A percentile compares a stretch with the other conserved stretches of the same genome.
Conservation (phyloP, 768 basidiomycete genomes). For the Mycena vulgaris region DNA sequence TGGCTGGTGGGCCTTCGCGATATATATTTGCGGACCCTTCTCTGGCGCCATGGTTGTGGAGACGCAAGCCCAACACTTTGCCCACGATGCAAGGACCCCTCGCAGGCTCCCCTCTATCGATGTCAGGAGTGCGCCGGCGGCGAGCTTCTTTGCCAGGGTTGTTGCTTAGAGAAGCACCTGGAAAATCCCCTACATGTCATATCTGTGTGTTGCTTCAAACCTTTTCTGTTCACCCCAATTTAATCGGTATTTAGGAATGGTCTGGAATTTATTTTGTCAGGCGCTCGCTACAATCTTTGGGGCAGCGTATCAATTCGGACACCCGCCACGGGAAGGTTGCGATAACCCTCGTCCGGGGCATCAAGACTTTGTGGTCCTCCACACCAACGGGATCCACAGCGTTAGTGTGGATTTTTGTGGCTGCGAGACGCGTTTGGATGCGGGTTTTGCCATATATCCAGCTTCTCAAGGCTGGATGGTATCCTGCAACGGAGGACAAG, state of each 20-base stretch:
- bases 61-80: background rate
- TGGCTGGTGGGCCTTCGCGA: no score
- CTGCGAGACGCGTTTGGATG: background rate
- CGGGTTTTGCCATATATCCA: background rate
- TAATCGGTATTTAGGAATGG: slow-evolving; percentile 18
- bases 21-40: background rate
- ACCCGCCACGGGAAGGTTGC: background rate
- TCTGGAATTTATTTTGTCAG: slow-evolving; percentile 11
- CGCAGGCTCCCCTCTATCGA: background rate
- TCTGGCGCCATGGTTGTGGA: slow-evolving; percentile 6
- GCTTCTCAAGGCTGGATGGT: slow-evolving; percentile 17
- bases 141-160: background rate
- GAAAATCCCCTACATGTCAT: slow-evolving; percentile 3
- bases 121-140: background rate
- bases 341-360: background rate
- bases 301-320: slow-evolving; percentile 24
- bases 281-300: background rate
- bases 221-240: no score
- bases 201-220: background rate
- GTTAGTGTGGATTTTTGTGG: slow-evolving; percentile 10
- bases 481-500: background rate
- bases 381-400: slow-evolving; percentile 7
- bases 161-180: background rate
- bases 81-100: background rate
- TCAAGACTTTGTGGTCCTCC: background rate